Conservation (phyloP, 2,329 filamentous ascomycete species). For the Lasiodiplodia gonubiensis region DNA sequence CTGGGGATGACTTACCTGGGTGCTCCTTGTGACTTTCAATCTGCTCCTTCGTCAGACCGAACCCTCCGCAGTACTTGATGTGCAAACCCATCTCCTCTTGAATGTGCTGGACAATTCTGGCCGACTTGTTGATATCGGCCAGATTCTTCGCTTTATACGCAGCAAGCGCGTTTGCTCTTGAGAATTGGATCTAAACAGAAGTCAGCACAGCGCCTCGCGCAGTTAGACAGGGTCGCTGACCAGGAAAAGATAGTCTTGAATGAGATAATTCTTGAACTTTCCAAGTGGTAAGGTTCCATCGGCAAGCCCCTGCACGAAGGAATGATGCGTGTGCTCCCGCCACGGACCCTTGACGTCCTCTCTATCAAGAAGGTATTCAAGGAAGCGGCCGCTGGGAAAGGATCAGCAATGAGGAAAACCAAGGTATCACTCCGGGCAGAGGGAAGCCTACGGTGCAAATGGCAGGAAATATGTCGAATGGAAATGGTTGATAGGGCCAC, state of each 20-base stretch:
- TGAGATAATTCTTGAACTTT: constrained; percentile 85
- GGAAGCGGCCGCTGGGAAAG: constrained; percentile 65
- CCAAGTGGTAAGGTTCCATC: constrained; percentile 74
- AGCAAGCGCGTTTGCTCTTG: constrained; percentile 81
- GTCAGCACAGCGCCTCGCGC: constrained; percentile 8
- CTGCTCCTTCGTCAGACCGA: constrained; percentile 75
- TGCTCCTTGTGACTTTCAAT: constrained; percentile 77
- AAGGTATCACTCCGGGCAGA: constrained; percentile 40
- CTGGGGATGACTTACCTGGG: constrained; percentile 59
- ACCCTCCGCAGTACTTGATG: constrained; percentile 78
- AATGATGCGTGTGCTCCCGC: constrained; percentile 78
- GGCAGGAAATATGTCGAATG: constrained; percentile 72
- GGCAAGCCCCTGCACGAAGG: constrained; percentile 79
- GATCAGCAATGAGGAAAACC: neutral
- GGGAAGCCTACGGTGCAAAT: constrained; percentile 60
- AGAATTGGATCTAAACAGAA: constrained; percentile 73
- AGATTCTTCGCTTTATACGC: constrained; percentile 82
- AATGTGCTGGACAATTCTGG: constrained; percentile 76
- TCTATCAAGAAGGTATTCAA: constrained; percentile 80
- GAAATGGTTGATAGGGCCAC: constrained; percentile 79
- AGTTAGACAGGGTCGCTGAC: constrained; percentile 53
- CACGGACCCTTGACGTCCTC: constrained; percentile 76
- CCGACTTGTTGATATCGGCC: constrained; percentile 56
- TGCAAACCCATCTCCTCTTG: constrained; percentile 81
- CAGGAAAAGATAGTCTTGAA: constrained; percentile 91